phyloP scores from a whole-genome alignment of 148 eudicot species.

The Cornus florida region DNA sequence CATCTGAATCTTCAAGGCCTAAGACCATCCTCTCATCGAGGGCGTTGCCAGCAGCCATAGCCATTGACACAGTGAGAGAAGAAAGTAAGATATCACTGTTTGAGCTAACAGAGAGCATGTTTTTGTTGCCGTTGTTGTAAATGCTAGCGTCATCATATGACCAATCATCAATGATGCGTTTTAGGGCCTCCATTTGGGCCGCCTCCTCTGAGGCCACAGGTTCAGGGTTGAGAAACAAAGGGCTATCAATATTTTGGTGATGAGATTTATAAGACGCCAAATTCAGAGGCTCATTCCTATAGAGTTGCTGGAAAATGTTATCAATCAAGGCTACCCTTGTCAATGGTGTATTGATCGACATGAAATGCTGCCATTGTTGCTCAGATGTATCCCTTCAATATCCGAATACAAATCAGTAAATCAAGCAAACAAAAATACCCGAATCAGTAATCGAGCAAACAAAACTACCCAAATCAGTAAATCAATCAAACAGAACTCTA shows the following conservation, averaged over 20 bases:
- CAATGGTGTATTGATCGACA: slow-evolving; percentile 20
- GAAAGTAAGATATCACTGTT: slow-evolving; percentile 22
- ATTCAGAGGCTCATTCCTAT: slow-evolving; percentile 33
- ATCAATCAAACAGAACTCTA: too few species aligned
- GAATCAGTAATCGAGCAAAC: too few species aligned
- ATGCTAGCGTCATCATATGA: slow-evolving; percentile 24
- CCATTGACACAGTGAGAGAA: slow-evolving; percentile 38
- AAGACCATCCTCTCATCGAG: slow-evolving; percentile 44
- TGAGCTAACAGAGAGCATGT: slow-evolving; percentile 17
- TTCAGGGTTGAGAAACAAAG: slow-evolving; percentile 13
- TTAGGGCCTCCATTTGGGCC: slow-evolving; percentile 8
- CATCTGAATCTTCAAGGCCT: slow-evolving; percentile 32
- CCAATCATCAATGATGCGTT: slow-evolving; percentile 61
- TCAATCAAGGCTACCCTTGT: slow-evolving; percentile 10
- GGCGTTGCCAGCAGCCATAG: slow-evolving; percentile 26
- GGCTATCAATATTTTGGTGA: not conserved
- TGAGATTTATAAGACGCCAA: slow-evolving; percentile 16
- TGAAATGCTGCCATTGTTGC: slow-evolving; percentile 50
- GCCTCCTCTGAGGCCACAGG: not conserved
- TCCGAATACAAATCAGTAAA: slow-evolving; percentile 6
- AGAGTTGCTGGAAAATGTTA: slow-evolving; percentile 31
- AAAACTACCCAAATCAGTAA: not conserved
- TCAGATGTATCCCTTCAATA: slow-evolving; percentile 36
- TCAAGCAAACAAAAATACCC: not conserved
- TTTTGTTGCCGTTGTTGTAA: slow-evolving; percentile 12